Evolutionary conservation across 441 rosid genomes (phyloP).

Genomic region (Gossypium schwendimanii): DNA sequence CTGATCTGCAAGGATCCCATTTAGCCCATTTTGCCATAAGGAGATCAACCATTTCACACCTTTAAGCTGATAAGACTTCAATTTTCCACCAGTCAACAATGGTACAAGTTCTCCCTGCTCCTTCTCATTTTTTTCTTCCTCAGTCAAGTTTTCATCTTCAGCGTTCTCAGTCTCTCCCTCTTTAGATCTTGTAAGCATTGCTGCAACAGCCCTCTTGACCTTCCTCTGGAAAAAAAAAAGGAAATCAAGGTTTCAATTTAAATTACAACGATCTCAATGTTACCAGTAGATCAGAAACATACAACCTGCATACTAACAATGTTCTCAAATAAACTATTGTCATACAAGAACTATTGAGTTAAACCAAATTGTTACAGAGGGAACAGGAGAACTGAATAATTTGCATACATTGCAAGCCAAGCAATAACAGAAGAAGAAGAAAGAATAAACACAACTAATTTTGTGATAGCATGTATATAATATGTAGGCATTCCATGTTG

Average conservation of each 20-base stretch:
- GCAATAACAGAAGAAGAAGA: background rate
- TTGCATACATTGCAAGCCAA: background rate
- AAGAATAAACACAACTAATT: background rate
- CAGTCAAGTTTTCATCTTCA: conserved; percentile 50
- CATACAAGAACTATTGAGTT: background rate
- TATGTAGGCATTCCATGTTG: background rate
- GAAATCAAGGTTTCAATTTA: background rate
- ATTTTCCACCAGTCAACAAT: conserved; percentile 76
- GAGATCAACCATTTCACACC: conserved; percentile 97
- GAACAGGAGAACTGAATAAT: background rate
- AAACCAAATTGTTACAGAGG: background rate
- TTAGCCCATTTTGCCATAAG: conserved; percentile 90
- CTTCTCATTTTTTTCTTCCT: conserved; percentile 67
- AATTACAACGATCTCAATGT: background rate
- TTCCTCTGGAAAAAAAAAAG: conserved; percentile 38
- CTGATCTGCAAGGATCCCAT: conserved; percentile 98
- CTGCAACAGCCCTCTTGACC: conserved; percentile 92
- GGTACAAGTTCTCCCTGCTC: conserved; percentile 87
- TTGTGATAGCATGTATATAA: background rate
- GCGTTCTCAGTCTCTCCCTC: conserved; percentile 46
- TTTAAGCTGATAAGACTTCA: conserved; percentile 86
- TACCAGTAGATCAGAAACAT: background rate
- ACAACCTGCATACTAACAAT: background rate
- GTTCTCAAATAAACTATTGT: background rate
- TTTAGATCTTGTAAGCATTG: conserved; percentile 74